Percentiles rank a stretch among this genome's conserved stretches.
Conservation (phyloP, 192 early-diverging fungal genomes). For the Coemansia sp. region DNA sequence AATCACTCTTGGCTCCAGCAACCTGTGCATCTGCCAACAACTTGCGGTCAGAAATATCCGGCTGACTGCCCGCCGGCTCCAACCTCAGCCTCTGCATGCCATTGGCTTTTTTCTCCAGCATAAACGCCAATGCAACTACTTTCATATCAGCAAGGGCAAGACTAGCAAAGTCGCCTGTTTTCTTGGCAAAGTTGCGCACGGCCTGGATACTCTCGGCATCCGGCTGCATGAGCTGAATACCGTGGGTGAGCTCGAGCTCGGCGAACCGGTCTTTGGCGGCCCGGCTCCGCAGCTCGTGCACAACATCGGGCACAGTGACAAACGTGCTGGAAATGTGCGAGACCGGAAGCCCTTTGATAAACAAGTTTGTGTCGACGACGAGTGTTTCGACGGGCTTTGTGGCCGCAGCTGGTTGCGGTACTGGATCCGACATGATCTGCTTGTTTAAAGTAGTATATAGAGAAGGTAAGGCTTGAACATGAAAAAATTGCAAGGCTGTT, state of each 20-base stretch:
- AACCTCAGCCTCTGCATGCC: constrained; percentile 69
- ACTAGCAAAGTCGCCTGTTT: constrained; percentile 86
- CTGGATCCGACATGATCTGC: constrained; percentile 2
- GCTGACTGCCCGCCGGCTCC: constrained; percentile 56
- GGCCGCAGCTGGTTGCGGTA: neutral
- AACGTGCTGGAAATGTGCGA: constrained; percentile 67
- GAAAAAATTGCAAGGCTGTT: too few relatives aligned
- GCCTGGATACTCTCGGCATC: constrained; percentile 46
- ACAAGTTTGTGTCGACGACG: constrained; percentile 74
- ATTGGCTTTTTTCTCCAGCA: constrained; percentile 78
- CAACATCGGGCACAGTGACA: constrained; percentile 85
- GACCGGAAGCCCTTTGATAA: constrained; percentile 66
- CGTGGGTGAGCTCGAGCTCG: constrained; percentile 23
- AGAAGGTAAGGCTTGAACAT: too few relatives aligned
- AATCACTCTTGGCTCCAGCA: neutral
- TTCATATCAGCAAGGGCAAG: constrained; percentile 83
- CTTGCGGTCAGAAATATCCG: constrained; percentile 33
- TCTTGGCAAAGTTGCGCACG: constrained; percentile 82
- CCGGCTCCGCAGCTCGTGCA: constrained; percentile 78
- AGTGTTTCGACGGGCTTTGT: constrained; percentile 48
- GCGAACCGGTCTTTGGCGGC: constrained; percentile 60
- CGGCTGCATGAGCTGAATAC: constrained; percentile 26
- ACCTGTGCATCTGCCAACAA: constrained; percentile 11
- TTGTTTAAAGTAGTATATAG: too few relatives aligned
- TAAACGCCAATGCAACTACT: constrained; percentile 85